phyloP scores from a whole-genome alignment of 441 rosid species.

The Aquilaria agallochum region DNA sequence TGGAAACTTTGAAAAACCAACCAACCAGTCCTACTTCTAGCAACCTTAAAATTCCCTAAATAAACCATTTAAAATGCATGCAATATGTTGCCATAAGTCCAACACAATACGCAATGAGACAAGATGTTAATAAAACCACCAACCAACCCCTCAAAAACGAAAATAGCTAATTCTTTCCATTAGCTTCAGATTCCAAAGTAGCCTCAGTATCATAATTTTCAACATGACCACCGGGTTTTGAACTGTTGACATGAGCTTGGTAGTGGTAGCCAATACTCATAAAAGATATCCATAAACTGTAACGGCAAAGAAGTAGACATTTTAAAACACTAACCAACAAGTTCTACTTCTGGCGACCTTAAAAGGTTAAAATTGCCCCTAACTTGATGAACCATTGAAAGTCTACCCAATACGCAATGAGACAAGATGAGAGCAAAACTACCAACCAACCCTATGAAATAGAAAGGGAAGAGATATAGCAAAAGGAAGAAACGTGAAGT shows the following conservation, averaged over 20 bases:
- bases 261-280: conserved; percentile 10
- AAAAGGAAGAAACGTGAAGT: conserved; percentile 8
- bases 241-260: not conserved
- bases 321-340: too few species aligned
- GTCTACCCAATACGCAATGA: not conserved
- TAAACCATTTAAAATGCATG: not conserved
- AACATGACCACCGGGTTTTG: too few species aligned
- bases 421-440: conserved; percentile 1
- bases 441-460: not conserved
- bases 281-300: too few species aligned
- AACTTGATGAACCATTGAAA: not conserved
- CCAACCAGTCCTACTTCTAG: too few species aligned
- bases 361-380: not conserved
- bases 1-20: too few species aligned
- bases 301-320: too few species aligned
- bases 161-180: conserved; percentile 4
- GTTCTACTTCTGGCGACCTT: not conserved
- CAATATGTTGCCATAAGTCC: too few species aligned
- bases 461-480: not conserved
- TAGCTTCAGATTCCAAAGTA: conserved; percentile 6
- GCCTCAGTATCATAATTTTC: conserved; percentile 4
- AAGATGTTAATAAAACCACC: conserved; percentile 4
- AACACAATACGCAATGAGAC: conserved; percentile 3
- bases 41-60: not conserved
- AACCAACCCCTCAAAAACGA: not conserved